Conservation (phyloP, 192 early-diverging fungal species). For the Pilobolus umbonatus region DNA sequence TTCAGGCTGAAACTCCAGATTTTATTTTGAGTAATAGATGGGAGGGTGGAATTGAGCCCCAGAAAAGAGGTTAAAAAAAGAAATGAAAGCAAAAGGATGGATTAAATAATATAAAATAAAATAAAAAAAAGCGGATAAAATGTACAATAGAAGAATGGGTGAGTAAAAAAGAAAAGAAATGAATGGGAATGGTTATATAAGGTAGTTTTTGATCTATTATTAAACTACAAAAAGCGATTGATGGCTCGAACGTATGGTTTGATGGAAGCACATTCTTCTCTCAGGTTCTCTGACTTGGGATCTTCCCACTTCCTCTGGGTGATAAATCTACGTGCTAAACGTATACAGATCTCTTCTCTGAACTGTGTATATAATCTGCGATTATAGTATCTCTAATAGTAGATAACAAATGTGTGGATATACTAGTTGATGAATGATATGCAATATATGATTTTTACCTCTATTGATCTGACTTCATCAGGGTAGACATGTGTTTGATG, state of each 20-base stretch:
- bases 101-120: background rate
- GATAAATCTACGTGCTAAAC: slow-evolving; percentile 45
- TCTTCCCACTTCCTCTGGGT: slow-evolving; percentile 31
- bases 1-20: no score
- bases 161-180: no score
- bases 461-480: slow-evolving; percentile 40
- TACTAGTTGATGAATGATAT: no score
- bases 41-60: no score
- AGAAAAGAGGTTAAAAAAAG: background rate
- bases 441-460: slow-evolving; percentile 16
- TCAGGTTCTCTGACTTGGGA: slow-evolving; percentile 35
- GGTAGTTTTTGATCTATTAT: no score
- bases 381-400: slow-evolving; percentile 39
- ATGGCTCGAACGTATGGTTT: slow-evolving; percentile 12
- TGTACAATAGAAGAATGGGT: background rate
- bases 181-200: background rate
- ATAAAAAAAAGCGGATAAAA: background rate
- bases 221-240: background rate
- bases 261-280: slow-evolving; percentile 28
- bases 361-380: slow-evolving; percentile 41
- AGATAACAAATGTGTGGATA: no score
- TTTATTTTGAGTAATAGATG: no score
- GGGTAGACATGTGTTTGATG: slow-evolving; percentile 53
- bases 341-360: slow-evolving; percentile 46
- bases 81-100: background rate